phyloP scores from a whole-genome alignment of 108 stramenopile genomes.

The Cafeteria roenbergensis region DNA sequence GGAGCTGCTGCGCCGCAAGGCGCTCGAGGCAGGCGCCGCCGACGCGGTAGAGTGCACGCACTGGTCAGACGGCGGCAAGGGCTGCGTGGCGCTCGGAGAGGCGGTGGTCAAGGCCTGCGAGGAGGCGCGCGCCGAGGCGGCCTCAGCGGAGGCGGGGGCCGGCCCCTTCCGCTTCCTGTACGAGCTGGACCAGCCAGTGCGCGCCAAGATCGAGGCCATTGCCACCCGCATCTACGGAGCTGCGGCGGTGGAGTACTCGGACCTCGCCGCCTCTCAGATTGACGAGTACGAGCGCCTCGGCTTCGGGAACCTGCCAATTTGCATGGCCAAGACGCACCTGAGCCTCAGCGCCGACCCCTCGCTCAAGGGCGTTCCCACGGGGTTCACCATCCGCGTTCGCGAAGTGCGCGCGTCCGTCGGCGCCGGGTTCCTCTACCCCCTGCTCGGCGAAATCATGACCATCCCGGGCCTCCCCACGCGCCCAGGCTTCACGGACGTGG shows the following conservation, averaged over 20 bases:
- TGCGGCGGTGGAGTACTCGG: constrained; percentile 74
- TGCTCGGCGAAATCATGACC: constrained; percentile 96
- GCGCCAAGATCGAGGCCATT: constrained; percentile 74
- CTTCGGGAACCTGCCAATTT: constrained; percentile 82
- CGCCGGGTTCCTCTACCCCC: constrained; percentile 87
- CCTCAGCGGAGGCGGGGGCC: neutral
- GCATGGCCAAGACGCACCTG: constrained; percentile 98
- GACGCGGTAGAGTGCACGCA: constrained; percentile 83
- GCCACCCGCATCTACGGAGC: constrained; percentile 88
- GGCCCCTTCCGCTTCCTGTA: constrained; percentile 74
- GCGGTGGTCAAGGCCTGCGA: constrained; percentile 74
- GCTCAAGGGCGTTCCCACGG: constrained; percentile 78
- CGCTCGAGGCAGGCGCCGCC: constrained; percentile 70
- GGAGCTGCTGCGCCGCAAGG: constrained; percentile 60
- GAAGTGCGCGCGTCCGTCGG: constrained; percentile 89
- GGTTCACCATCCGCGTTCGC: constrained; percentile 70
- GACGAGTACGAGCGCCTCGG: constrained; percentile 69
- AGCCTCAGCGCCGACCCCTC: constrained; percentile 79
- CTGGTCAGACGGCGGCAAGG: constrained; percentile 87
- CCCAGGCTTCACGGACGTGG: constrained; percentile 97
- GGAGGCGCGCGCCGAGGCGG: neutral
- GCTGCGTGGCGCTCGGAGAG: constrained; percentile 70
- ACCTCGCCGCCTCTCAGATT: constrained; percentile 72
- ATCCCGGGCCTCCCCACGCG: constrained; percentile 93
- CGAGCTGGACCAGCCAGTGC: constrained; percentile 58